Conservation (phyloP, 805 yeast genomes). For the Starmera amethionina region DNA sequence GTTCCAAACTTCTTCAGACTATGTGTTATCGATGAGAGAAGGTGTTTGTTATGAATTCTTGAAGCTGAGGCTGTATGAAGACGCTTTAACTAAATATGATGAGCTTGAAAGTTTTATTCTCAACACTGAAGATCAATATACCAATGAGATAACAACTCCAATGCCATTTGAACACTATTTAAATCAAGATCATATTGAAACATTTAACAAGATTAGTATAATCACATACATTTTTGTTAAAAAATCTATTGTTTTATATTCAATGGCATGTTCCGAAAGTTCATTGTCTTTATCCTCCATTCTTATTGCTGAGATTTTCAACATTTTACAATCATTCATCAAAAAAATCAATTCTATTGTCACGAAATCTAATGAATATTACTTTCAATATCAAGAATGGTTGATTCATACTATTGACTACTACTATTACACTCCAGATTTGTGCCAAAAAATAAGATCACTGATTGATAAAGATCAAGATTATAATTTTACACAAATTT, state of each 20-base stretch:
- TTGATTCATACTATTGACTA: slow-evolving; percentile 26
- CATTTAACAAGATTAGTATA: too few relatives aligned
- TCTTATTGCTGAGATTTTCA: slow-evolving; percentile 29
- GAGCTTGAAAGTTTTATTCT: slow-evolving; percentile 1
- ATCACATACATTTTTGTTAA: slow-evolving; percentile 25
- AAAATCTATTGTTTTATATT: slow-evolving; percentile 26
- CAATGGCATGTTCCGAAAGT: slow-evolving; percentile 25
- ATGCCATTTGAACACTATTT: too few relatives aligned
- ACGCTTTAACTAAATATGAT: slow-evolving; percentile 45
- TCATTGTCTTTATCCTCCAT: slow-evolving; percentile 32
- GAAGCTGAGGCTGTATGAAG: slow-evolving; percentile 49
- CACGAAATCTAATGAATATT: slow-evolving; percentile 10
- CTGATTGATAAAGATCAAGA: slow-evolving; percentile 13
- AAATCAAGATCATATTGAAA: background rate
- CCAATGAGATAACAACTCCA: too few relatives aligned
- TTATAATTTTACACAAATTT: slow-evolving; percentile 15
- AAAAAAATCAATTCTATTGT: slow-evolving; percentile 23
- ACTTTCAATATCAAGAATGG: slow-evolving; percentile 30
- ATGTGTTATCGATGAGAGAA: slow-evolving; percentile 30
- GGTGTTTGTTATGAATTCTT: slow-evolving; percentile 42
- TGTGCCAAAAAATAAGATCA: slow-evolving; percentile 7
- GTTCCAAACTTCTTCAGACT: background rate
- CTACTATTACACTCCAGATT: slow-evolving; percentile 24
- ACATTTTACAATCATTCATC: slow-evolving; percentile 24
- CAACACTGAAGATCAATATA: too few relatives aligned